Base-by-base conservation (phyloP, 78 protist genomes). In the Speleostelium caveatum region DNA sequence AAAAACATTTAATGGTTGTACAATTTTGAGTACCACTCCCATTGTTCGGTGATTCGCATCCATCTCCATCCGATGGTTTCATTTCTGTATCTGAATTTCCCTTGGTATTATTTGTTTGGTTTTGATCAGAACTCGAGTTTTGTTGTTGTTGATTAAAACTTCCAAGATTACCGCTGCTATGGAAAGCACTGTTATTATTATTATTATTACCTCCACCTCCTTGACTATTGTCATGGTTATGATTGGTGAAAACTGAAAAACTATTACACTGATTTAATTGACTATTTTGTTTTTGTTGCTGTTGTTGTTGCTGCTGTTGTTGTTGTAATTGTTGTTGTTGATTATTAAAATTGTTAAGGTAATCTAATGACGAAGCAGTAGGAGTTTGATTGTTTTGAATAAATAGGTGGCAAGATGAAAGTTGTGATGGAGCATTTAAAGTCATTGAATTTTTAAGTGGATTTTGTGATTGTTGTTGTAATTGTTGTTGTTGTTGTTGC, bases 1-100 rank as follows among this genome's bases (percentile, higher is more conserved):
- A 71, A 32, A 71, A 71, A 22, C 76, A 71, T 71, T 71, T 71
- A 53, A 71, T 71, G 41, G 76, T 45, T 26, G 76, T n/a, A n/a
- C n/a, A n/a, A 45, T 6, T 45, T 45, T 45, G 53, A 45, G 53
- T n/a, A n/a, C n/a, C n/a, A n/a, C 10, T 16, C 19, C 30, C 1
- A 24, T 26, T 26, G 36, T 42, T 21, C 6, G 76, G 76, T 49
- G 76, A 71, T 3, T 58, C 35, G 16, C 63, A 58, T 5, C 10
- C 63, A 19, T 58, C 24, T 49, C 60, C 2, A 55, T 7, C 26
- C 2, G 5, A 5, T 67, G 53, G 10, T 67, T 5, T 71, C 45
- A 24, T 26, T 53, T 4, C 36, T 16, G 3, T 39, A n/a, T 58
- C 35, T 19, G 7, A 19, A 58, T 14, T 58, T 19, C 63, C 24